phyloP scores from a whole-genome alignment of 305 asterid genomes.

The Andrographis paniculata region DNA sequence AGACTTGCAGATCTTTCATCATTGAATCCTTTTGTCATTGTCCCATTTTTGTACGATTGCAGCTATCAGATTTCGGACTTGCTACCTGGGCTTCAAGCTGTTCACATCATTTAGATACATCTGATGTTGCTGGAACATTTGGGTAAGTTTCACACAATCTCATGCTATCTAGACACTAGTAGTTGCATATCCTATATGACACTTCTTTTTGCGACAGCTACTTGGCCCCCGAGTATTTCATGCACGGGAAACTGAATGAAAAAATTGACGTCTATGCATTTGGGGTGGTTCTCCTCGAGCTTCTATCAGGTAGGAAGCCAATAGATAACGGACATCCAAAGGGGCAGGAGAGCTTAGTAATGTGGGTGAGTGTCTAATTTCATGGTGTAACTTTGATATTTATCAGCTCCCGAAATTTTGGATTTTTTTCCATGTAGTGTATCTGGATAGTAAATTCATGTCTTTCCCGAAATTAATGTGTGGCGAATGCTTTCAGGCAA shows the following conservation, averaged over 20 bases:
- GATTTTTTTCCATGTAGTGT: background rate
- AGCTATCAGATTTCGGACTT: constrained; percentile 66
- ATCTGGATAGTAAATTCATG: background rate
- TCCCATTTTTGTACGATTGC: constrained; percentile 28
- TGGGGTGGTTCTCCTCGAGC: constrained; percentile 93
- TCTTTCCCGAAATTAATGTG: background rate
- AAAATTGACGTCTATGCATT: constrained; percentile 84
- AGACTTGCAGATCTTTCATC: background rate
- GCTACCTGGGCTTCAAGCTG: constrained; percentile 66
- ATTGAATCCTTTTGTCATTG: background rate
- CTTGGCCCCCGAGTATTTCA: constrained; percentile 84
- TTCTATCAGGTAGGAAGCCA: constrained; percentile 78
- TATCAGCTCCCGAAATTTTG: background rate
- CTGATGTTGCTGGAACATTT: constrained; percentile 82
- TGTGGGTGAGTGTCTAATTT: constrained; percentile 56
- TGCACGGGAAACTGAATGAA: constrained; percentile 69
- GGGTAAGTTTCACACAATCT: constrained; percentile 41
- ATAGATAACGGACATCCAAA: constrained; percentile 49
- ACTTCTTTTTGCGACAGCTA: constrained; percentile 38
- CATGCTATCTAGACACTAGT: constrained; percentile 4
- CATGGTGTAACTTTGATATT: constrained; percentile 9
- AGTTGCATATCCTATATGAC: constrained; percentile 12
- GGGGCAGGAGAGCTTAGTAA: constrained; percentile 72
- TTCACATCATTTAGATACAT: constrained; percentile 38
- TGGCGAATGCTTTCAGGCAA: constrained; percentile 67